Base-by-base conservation (phyloP, 1,284 basidiomycete species). In the Fomitopsis betulina region DNA sequence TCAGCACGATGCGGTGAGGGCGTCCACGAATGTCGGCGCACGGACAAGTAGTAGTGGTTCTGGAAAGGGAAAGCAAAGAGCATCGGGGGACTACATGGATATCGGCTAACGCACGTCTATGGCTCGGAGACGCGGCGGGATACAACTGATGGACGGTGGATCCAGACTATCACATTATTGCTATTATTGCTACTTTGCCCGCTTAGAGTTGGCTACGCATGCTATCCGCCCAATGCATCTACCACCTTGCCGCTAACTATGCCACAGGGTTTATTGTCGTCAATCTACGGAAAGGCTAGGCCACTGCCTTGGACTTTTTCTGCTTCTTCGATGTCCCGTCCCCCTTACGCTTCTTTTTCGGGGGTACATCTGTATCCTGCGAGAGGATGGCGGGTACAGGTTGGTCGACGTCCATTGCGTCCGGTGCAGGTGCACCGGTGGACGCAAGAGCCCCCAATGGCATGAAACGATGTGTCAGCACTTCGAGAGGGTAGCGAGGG, bases 401-500 rank as follows among this genome's bases (percentile, higher is more conserved):
- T 17, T 45, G 47, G n/a, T 70, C 69, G 19, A 70, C 60, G 25
- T 68, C 66, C 65, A 69, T 65, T 17, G 53, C 23, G 5, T 59
- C 59, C 6, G 55, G 58, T 13, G 58, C 51, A 40, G 55, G 58
- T 13, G 58, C 51, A 40, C 56, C 59, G 17, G 61, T 63, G 1
- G 57, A 54, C 10, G 69, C 71, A n/a, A 76, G 67, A 6, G 85
- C 80, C 0, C 87, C 88, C 32, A 79, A 80, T 0, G 88, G 87
- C 60, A 81, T 68, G 69, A 88, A 91, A 1, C 74, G 69, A 63
- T 89, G 87, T 57, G 75, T 89, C 38, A 91, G 75, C 2, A 84
- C 64, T 53, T 85, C 82, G 35, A 75, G 72, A 0, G 88, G 81
- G 64, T 90, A 83, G 10, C 74, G 77, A 6, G 79, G 75, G 15